Evolutionary conservation across 805 yeast genomes (phyloP).

Genomic region (Lipomyces sp.): DNA sequence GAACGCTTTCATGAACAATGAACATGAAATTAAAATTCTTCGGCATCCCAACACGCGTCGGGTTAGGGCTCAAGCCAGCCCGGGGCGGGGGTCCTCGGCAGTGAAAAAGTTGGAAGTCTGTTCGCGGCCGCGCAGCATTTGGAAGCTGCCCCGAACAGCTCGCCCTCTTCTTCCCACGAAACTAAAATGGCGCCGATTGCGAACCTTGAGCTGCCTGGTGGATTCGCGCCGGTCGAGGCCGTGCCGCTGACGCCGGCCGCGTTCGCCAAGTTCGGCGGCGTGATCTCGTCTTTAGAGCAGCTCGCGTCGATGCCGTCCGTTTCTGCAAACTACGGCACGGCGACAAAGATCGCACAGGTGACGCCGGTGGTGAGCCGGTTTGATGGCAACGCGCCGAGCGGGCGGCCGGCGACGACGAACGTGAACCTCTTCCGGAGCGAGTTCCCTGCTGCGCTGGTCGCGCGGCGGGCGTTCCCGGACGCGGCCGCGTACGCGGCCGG

Average conservation of each 20-base stretch:
- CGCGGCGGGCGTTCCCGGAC: conserved; percentile 5
- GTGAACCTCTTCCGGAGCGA: conserved; percentile 83
- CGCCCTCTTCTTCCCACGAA: too few relatives aligned
- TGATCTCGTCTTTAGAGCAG: conserved; percentile 76
- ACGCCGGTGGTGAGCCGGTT: conserved; percentile 62
- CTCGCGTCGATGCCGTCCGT: conserved; percentile 45
- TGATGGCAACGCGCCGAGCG: conserved; percentile 45
- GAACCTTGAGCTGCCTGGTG: conserved; percentile 9
- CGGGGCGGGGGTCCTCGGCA: too few relatives aligned
- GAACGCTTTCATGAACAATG: not conserved
- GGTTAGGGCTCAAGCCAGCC: conserved; percentile 6
- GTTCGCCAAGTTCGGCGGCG: conserved; percentile 69
- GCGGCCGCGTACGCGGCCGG: conserved; percentile 47
- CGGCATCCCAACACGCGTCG: too few relatives aligned
- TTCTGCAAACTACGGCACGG: conserved; percentile 92
- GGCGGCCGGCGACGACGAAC: conserved; percentile 54
- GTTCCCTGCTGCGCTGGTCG: conserved; percentile 63
- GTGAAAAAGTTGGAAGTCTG: too few relatives aligned
- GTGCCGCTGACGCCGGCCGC: conserved; percentile 60
- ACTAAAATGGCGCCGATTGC: conserved; percentile 26
- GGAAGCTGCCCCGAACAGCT: too few relatives aligned
- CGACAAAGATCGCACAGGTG: conserved; percentile 69
- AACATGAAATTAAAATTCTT: not conserved
- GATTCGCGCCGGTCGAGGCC: conserved; percentile 42
- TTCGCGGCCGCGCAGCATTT: too few relatives aligned